Percentiles rank a stretch among this genome's conserved stretches.
phyloP scores from a whole-genome alignment of 2,329 filamentous ascomycete genomes.

The Nothophoma quercina region DNA sequence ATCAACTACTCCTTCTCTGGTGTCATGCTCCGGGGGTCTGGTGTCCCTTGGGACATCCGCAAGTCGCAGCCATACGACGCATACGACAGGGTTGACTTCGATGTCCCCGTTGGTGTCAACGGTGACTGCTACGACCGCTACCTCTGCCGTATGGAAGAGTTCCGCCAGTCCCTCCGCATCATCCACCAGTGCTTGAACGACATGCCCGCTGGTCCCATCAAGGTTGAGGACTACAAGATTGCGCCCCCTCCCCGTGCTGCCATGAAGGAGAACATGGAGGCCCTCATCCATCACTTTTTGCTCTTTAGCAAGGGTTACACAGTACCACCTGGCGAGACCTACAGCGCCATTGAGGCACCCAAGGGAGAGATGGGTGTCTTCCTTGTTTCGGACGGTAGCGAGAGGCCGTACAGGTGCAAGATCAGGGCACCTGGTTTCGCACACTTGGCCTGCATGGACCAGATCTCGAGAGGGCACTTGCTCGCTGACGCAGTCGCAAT shows the following conservation, averaged over 20 bases:
- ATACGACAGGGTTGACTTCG: constrained; percentile 97
- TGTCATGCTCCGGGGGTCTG: constrained; percentile 97
- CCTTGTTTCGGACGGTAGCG: constrained; percentile 92
- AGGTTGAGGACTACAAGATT: constrained; percentile 99
- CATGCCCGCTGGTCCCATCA: constrained; percentile 93
- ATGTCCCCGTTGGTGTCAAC: constrained; percentile 94
- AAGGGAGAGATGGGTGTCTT: constrained; percentile 99
- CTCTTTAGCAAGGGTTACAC: constrained; percentile 98
- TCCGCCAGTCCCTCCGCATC: constrained; percentile 96
- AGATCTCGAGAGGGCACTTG: constrained; percentile 89
- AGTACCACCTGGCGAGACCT: constrained; percentile 96
- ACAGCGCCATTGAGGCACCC: constrained; percentile 97
- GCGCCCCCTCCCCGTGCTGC: constrained; percentile 92
- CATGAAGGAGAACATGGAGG: constrained; percentile 99
- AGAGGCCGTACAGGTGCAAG: constrained; percentile 94
- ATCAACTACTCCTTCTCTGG: constrained; percentile 96
- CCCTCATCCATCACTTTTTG: constrained; percentile 98
- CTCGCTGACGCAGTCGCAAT: constrained; percentile 96
- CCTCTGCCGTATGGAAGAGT: constrained; percentile 99
- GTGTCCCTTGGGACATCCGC: constrained; percentile 94
- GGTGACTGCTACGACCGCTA: constrained; percentile 99
- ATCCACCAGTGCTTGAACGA: constrained; percentile 99
- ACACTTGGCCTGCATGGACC: constrained; percentile 92
- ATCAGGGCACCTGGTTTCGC: constrained; percentile 97
- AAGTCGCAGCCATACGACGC: constrained; percentile 98